A percentile compares a stretch with the other conserved stretches of the same genome.
Evolutionary conservation across 2,329 filamentous ascomycete genomes (phyloP).

Genomic region (Nannizziopsis barbatae): DNA sequence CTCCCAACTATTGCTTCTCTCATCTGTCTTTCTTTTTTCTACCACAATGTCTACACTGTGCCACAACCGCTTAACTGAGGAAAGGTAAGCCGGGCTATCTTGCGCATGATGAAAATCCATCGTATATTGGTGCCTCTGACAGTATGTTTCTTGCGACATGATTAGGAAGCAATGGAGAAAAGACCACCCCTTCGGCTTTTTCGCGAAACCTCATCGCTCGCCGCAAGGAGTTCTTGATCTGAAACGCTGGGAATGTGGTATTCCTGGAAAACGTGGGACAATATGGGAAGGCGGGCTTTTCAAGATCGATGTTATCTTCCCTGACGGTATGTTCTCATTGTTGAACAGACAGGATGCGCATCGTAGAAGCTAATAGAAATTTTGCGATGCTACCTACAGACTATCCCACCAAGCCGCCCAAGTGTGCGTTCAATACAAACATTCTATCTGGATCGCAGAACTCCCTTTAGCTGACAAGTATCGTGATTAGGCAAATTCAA

Average conservation of each 20-base stretch:
- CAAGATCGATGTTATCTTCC: conserved; percentile 85
- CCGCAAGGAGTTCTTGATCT: conserved; percentile 73
- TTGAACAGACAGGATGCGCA: not conserved
- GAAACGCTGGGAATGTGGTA: conserved; percentile 92
- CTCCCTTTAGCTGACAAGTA: not conserved
- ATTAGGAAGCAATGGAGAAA: conserved; percentile 90
- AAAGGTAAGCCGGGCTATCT: conserved; percentile 49
- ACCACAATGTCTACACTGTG: conserved; percentile 49
- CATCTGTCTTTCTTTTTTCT: not conserved
- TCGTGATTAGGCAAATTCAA: conserved; percentile 71
- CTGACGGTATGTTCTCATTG: conserved; percentile 58
- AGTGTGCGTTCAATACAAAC: conserved; percentile 56
- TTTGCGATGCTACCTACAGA: conserved; percentile 44
- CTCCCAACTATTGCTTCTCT: not conserved
- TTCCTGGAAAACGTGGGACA: conserved; percentile 92
- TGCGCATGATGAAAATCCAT: not conserved
- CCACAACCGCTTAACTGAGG: conserved; percentile 75
- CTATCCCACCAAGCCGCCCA: conserved; percentile 96
- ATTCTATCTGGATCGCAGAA: not conserved
- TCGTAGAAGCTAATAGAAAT: conserved; percentile 5
- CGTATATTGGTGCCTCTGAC: not conserved
- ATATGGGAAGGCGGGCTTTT: conserved; percentile 97
- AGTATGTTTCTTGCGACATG: not conserved
- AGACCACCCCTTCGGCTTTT: conserved; percentile 97
- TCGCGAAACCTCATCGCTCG: conserved; percentile 74